phyloP scores from a whole-genome alignment of 2,329 filamentous ascomycete genomes.

The Venturia pyrina region DNA sequence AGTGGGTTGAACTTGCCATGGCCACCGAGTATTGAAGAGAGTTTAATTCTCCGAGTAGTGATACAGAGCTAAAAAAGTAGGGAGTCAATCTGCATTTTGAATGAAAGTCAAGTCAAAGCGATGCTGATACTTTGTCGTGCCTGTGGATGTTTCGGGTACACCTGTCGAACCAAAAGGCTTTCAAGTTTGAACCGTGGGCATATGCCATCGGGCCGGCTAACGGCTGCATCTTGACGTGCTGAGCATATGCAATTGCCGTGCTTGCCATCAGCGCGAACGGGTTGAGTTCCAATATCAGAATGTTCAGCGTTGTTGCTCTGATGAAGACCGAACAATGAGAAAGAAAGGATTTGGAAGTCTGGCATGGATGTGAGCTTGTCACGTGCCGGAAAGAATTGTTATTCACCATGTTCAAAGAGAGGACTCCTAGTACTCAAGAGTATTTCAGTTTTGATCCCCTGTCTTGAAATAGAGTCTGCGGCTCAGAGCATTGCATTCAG shows the following conservation, averaged over 20 bases:
- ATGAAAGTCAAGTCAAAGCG: too few relatives aligned
- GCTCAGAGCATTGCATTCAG: too few relatives aligned
- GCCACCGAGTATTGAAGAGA: background rate
- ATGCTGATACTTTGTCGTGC: too few relatives aligned
- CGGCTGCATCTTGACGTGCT: background rate
- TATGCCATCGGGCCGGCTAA: background rate
- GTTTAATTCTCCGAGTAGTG: too few relatives aligned
- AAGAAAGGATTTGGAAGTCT: background rate
- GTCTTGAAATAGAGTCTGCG: too few relatives aligned
- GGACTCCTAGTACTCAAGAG: too few relatives aligned
- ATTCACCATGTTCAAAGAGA: too few relatives aligned
- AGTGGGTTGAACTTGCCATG: background rate
- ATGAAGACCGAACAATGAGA: background rate
- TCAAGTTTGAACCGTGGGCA: background rate
- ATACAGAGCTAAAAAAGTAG: too few relatives aligned
- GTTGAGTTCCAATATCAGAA: background rate
- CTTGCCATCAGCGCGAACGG: background rate
- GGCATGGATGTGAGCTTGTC: too few relatives aligned
- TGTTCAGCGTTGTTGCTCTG: background rate
- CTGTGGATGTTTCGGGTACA: background rate
- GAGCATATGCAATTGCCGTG: background rate
- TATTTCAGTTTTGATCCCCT: too few relatives aligned
- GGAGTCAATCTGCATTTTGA: too few relatives aligned
- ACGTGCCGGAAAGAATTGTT: too few relatives aligned
- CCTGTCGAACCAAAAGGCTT: background rate